A percentile compares a stretch with the other conserved stretches of the same genome.
Conservation (phyloP, 805 yeast species). For the Maudiozyma bulderi region DNA sequence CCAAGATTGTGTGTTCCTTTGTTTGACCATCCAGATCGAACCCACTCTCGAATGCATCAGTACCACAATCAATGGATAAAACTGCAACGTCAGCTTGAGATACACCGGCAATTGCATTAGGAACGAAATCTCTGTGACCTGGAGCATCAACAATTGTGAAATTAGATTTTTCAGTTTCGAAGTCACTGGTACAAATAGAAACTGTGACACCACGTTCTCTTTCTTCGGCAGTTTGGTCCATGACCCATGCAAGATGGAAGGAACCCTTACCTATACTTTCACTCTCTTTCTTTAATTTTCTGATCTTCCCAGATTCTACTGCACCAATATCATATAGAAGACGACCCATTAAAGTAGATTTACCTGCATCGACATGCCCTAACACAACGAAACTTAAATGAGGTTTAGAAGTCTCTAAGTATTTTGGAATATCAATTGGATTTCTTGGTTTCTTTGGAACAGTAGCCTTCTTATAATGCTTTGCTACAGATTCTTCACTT, state of each 20-base stretch:
- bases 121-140: slow-evolving; percentile 96
- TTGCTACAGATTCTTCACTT: slow-evolving; percentile 9
- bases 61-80: slow-evolving; percentile 90
- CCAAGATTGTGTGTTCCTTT: slow-evolving; percentile 91
- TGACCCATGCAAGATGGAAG: slow-evolving; percentile 97
- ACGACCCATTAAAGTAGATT: slow-evolving; percentile 98
- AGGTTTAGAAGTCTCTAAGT: slow-evolving; percentile 79
- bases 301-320: slow-evolving; percentile 93
- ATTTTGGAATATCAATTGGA: slow-evolving; percentile 57
- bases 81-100: slow-evolving; percentile 98
- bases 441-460: slow-evolving; percentile 26
- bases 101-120: slow-evolving; percentile 98
- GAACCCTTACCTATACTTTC: slow-evolving; percentile 98
- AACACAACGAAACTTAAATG: slow-evolving; percentile 92
- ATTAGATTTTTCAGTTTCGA: slow-evolving; percentile 89
- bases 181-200: slow-evolving; percentile 94
- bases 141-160: slow-evolving; percentile 98
- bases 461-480: slow-evolving; percentile 20
- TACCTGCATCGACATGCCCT: slow-evolving; percentile 99
- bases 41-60: slow-evolving; percentile 98
- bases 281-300: slow-evolving; percentile 93
- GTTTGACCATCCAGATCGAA: slow-evolving; percentile 98
- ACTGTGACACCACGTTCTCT: slow-evolving; percentile 98
- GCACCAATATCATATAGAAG: slow-evolving; percentile 86
- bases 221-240: slow-evolving; percentile 98